Conservation (phyloP, 2,329 filamentous ascomycete genomes). For the Helicocarpus griseus region DNA sequence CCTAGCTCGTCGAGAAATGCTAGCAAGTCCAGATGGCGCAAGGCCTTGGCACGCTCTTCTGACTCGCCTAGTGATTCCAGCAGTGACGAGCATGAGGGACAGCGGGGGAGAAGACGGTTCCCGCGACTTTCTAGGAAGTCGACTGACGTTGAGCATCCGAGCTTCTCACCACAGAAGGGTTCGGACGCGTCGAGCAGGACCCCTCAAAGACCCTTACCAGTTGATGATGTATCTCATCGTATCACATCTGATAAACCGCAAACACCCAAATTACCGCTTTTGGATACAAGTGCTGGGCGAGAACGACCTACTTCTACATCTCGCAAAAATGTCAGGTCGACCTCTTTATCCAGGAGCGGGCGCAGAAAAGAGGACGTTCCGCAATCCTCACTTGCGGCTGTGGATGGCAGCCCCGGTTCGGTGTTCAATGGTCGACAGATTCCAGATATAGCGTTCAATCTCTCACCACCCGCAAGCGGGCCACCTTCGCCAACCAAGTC, state of each 20-base stretch:
- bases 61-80: constrained; percentile 49
- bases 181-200: not conserved
- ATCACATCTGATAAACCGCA: not conserved
- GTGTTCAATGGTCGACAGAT: not conserved
- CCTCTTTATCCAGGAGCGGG: not conserved
- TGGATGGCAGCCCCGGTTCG: not conserved
- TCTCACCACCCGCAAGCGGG: not conserved
- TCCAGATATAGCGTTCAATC: not conserved
- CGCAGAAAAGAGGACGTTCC: not conserved
- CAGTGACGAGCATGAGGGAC: constrained; percentile 23
- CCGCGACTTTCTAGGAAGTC: constrained; percentile 5
- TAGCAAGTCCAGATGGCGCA: constrained; percentile 45
- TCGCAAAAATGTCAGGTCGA: not conserved
- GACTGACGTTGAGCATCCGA: constrained; percentile 1
- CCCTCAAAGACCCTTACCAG: not conserved
- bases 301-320: not conserved
- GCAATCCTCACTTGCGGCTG: not conserved
- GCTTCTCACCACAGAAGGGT: not conserved
- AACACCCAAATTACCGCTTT: not conserved
- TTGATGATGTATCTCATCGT: not conserved
- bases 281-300: constrained; percentile 2
- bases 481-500: not conserved
- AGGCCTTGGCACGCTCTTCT: constrained; percentile 43
- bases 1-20: constrained; percentile 43
- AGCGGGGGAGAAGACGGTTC: constrained; percentile 6